phyloP scores from a whole-genome alignment of 495 filamentous ascomycete species.

The Bryoglossum gracile region DNA sequence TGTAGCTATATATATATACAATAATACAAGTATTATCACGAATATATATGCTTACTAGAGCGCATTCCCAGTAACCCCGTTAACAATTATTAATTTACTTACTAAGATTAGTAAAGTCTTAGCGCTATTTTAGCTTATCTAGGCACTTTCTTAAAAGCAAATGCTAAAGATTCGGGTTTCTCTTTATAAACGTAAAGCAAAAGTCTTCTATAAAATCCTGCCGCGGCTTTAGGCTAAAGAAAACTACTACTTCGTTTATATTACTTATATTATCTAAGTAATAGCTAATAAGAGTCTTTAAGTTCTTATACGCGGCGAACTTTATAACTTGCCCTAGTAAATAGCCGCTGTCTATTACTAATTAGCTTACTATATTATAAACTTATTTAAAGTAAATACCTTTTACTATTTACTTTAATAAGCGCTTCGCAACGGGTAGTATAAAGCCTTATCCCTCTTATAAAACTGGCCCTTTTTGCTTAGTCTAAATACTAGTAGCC shows the following conservation, averaged over 20 bases:
- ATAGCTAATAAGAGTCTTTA: conserved; percentile 20
- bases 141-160: conserved; percentile 17
- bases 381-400: conserved; percentile 1
- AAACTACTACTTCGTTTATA: conserved; percentile 17
- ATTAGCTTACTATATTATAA: conserved; percentile 13
- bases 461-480: too few species aligned
- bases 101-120: conserved; percentile 15
- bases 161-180: conserved; percentile 18
- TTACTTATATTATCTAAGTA: too few species aligned
- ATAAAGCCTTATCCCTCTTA: conserved; percentile 10
- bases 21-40: too few species aligned
- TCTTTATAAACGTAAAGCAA: conserved; percentile 13
- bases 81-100: too few species aligned
- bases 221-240: too few species aligned
- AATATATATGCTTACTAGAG: too few species aligned
- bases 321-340: conserved; percentile 22
- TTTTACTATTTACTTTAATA: conserved; percentile 8
- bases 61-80: too few species aligned
- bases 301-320: conserved; percentile 21
- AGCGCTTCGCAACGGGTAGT: conserved; percentile 15
- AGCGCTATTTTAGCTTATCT: conserved; percentile 14
- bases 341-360: conserved; percentile 17
- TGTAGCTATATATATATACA: too few species aligned
- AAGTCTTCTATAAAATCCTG: conserved; percentile 20
- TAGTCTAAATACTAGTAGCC: too few species aligned